Evolutionary conservation across 345 rosid genomes (phyloP).

Genomic region (Camelina laxa): DNA sequence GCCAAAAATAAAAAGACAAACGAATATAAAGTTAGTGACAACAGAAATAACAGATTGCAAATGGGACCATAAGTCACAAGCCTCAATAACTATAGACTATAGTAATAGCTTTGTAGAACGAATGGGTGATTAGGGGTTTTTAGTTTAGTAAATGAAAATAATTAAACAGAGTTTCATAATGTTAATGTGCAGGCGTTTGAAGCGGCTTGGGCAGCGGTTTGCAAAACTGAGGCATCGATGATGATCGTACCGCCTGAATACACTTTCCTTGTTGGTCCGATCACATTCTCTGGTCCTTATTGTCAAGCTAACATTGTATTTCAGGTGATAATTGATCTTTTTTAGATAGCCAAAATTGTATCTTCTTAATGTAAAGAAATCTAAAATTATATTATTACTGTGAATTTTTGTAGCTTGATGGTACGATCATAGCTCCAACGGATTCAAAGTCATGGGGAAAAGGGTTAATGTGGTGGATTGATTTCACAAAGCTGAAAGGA

Average conservation of each 20-base stretch:
- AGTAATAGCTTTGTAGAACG: background rate
- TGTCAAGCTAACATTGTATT: slow-evolving; percentile 80
- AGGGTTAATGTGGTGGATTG: slow-evolving; percentile 84
- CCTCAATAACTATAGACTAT: background rate
- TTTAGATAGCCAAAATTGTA: background rate
- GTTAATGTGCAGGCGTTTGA: slow-evolving; percentile 74
- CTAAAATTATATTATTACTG: background rate
- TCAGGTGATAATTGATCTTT: slow-evolving; percentile 56
- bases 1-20: slow-evolving; percentile 34
- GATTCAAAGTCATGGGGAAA: slow-evolving; percentile 68
- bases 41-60: slow-evolving; percentile 43
- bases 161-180: background rate
- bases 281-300: slow-evolving; percentile 95
- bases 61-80: slow-evolving; percentile 35
- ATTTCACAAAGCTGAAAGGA: slow-evolving; percentile 83
- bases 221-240: slow-evolving; percentile 76
- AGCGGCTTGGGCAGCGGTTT: slow-evolving; percentile 88
- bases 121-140: background rate
- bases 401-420: slow-evolving; percentile 70
- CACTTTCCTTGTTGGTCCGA: slow-evolving; percentile 80
- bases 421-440: slow-evolving; percentile 83
- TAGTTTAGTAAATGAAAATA: slow-evolving; percentile 5
- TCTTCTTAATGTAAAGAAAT: background rate
- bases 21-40: slow-evolving; percentile 40
- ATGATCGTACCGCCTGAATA: slow-evolving; percentile 59